A percentile compares a stretch with the other conserved stretches of the same genome.
Conservation (phyloP, 2,329 filamentous ascomycete genomes). For the Claviceps cyperi region DNA sequence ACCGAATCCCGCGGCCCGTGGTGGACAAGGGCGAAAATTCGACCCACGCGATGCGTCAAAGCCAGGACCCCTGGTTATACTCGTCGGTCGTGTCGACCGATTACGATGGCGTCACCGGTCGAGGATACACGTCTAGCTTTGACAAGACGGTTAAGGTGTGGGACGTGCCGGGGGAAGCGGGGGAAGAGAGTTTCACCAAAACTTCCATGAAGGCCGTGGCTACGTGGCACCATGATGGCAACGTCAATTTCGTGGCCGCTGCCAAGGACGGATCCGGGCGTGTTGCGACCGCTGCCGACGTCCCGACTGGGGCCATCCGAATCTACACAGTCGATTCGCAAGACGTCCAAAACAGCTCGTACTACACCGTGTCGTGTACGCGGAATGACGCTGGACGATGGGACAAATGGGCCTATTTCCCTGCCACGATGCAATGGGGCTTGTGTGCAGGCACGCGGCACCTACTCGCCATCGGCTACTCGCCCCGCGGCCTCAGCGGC, state of each 20-base stretch:
- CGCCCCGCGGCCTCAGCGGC: slow-evolving; percentile 36
- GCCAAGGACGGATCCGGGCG: slow-evolving; percentile 32
- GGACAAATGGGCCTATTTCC: slow-evolving; percentile 47
- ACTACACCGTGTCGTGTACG: slow-evolving; percentile 27
- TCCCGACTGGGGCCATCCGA: slow-evolving; percentile 37
- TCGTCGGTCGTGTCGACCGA: slow-evolving; percentile 49
- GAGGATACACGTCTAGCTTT: slow-evolving; percentile 46
- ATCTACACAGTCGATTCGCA: slow-evolving; percentile 34
- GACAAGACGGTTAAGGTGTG: slow-evolving; percentile 48
- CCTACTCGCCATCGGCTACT: slow-evolving; percentile 47
- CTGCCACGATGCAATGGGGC: slow-evolving; percentile 51
- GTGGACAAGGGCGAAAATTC: slow-evolving; percentile 41
- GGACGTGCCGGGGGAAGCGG: slow-evolving; percentile 21
- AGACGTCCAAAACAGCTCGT: slow-evolving; percentile 23
- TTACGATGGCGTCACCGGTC: slow-evolving; percentile 29
- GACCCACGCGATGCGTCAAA: slow-evolving; percentile 39
- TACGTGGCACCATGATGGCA: slow-evolving; percentile 42
- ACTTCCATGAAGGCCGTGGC: slow-evolving; percentile 25
- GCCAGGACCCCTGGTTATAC: slow-evolving; percentile 49
- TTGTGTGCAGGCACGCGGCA: slow-evolving; percentile 27
- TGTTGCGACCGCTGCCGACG: slow-evolving; percentile 46
- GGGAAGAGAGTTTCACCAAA: slow-evolving; percentile 10
- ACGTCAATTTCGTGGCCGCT: slow-evolving; percentile 47
- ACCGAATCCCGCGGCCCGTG: slow-evolving; percentile 39
- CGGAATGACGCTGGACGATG: slow-evolving; percentile 18